A percentile compares a stretch with the other conserved stretches of the same genome.
Conservation (phyloP, 1,139 yeast species). For the Sugiyamaella xylanicola region DNA sequence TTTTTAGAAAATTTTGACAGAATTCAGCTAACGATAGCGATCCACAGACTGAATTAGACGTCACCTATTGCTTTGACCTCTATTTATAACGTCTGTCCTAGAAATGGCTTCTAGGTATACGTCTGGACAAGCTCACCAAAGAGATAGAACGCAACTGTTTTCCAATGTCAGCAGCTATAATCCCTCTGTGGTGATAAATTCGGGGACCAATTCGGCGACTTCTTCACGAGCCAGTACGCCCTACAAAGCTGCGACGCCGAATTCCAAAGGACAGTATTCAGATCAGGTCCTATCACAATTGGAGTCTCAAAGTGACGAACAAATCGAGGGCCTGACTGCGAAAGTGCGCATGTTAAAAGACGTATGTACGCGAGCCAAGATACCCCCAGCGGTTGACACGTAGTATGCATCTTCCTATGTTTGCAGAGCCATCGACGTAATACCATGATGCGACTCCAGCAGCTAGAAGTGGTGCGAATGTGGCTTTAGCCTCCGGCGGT, state of each 20-base stretch:
- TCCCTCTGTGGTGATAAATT: slow-evolving; percentile 33
- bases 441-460: no score
- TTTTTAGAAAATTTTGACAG: no score
- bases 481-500: no score
- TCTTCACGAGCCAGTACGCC: slow-evolving; percentile 43
- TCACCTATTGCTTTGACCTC: no score
- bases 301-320: slow-evolving; percentile 84
- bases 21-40: no score
- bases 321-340: slow-evolving; percentile 66
- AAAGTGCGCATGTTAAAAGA: slow-evolving; percentile 72
- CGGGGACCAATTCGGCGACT: slow-evolving; percentile 20
- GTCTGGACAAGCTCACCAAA: slow-evolving; percentile 37
- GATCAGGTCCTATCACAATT: slow-evolving; percentile 66
- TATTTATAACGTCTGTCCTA: no score
- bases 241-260: slow-evolving; percentile 52
- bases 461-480: no score
- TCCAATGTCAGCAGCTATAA: slow-evolving; percentile 38
- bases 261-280: slow-evolving; percentile 46
- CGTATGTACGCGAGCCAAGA: slow-evolving; percentile 35
- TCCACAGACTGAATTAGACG: no score
- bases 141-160: slow-evolving; percentile 45
- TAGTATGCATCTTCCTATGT: no score
- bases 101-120: slow-evolving; percentile 33
- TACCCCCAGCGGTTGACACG: no score
- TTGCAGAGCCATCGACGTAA: no score